Percentiles rank a stretch among this genome's conserved stretches.
Conservation (phyloP, 148 eudicot species). For the Cornus florida region DNA sequence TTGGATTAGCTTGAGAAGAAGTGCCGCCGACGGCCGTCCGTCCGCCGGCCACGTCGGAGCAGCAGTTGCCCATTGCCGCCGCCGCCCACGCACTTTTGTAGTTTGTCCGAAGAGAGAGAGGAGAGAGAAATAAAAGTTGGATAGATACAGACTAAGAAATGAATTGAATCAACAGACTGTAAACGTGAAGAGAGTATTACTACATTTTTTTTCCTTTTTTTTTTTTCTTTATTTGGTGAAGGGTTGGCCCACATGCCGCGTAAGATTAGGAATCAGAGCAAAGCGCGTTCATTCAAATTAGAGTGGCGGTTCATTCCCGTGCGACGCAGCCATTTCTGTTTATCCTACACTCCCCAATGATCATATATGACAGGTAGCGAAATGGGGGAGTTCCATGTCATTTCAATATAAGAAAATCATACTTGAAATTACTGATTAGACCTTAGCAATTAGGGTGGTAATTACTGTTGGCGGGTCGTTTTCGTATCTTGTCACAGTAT, state of each 20-base stretch:
- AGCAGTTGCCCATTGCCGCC: constrained; percentile 84
- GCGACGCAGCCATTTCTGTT: too few relatives aligned
- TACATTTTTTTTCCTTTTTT: too few relatives aligned
- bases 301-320: too few relatives aligned
- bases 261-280: background rate
- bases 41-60: constrained; percentile 75
- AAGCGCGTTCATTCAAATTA: background rate
- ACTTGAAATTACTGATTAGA: too few relatives aligned
- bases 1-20: constrained; percentile 18
- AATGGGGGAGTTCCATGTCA: too few relatives aligned
- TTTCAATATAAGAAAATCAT: too few relatives aligned
- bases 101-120: background rate
- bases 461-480: too few relatives aligned
- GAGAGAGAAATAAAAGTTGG: background rate
- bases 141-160: background rate
- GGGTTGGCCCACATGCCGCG: background rate
- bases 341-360: too few relatives aligned
- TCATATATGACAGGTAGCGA: too few relatives aligned
- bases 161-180: background rate
- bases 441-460: too few relatives aligned
- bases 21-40: constrained; percentile 63
- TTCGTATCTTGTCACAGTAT: too few relatives aligned
- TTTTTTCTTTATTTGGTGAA: background rate
- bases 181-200: background rate
- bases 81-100: background rate